Base-by-base conservation (phyloP, 768 basidiomycete species). In the Amanita jacksonii region DNA sequence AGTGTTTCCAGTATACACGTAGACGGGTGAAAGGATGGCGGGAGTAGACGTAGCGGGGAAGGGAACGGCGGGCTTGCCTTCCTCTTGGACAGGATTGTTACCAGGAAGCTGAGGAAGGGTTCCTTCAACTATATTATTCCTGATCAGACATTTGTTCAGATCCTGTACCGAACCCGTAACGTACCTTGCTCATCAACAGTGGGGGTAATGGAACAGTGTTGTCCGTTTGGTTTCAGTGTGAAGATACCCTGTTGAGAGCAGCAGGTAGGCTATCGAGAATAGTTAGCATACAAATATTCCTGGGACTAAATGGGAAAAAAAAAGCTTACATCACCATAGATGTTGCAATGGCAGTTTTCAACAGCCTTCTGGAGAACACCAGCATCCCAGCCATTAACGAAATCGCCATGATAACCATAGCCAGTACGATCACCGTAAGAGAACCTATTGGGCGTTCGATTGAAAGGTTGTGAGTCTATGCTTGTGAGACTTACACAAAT, bases 361-460 rank as follows among this genome's bases (percentile, higher is more conserved):
- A 81, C 65, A 16, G 76, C 79, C 3, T 64, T 67, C 45, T 72
- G 67, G 1, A 82, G 65, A 25, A 79, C 67, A 39, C 70, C 71
- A 1, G 54, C 50, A 37, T 77, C 72, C 81, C 81, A 84, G 12
- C 81, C 78, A 49, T 77, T 76, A 42, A 71, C 59, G 59, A 71
- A 78, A 50, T 78, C 73, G 23, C 69, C 74, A 55, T 76, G 74
- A 50, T 76, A 70, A 54, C 78, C 79, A 52, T 75, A 77, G 8
- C 78, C 78, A 28, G 76, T 79, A 8, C 70, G 68, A 53, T 83
- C 81, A 27, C 81, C 81, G 49, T 74, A 61, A 15, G 79, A 52
- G 50, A 54, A 70, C 5, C 70, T 71, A 47, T 32, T 34, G 27
- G 39, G 32, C 16, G 32, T 23, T 22, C 12, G 15, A 22, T 27